Evolutionary conservation across 495 filamentous ascomycete species (phyloP), one percentile per base, ranked within the genome.

Genomic region (Neurospora cerealis): DNA sequence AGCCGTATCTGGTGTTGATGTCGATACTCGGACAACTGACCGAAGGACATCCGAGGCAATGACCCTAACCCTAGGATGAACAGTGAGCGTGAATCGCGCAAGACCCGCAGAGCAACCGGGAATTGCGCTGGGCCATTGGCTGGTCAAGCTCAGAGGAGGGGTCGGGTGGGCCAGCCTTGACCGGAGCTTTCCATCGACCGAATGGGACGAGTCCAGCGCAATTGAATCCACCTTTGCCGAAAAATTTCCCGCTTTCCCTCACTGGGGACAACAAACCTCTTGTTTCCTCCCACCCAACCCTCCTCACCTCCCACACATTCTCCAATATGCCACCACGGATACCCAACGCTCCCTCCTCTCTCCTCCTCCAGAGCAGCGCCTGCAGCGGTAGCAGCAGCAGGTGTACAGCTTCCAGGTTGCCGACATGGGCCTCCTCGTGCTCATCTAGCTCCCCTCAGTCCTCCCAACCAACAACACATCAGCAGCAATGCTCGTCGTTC

Each of bases 281-380:
- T 66, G 48, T 60, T 66, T 48, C 38, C 73, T 34, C 62, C 73
- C 71, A 40, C 62, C 21, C 74, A 42, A 71, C 73, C 37, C 72
- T 48, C 60, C 38, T 72, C 66, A 74, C 38, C 41, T 44, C 73
- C 41, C 71, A 36, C 72, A 70, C 36, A 71, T 71, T 74, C 69
- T 38, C 71, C 38, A 69, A 69, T 41, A 81, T 81, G 79, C 78
- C 79, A 32, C 78, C 79, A 38, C 79, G 78, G 77, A 75, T 80
- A 79, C 73, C 54, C 13, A 66, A 66, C 32, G 28, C 54, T 66
- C 54, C 54, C 28, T 66, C 54, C 54, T 66, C 54, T 34, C 54
- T 66, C 54, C 54, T 66, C 28, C 32, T 66, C 15, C 54, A 66
- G 54, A 66, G 54, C 54, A 66, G 54, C 28, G 28, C 54, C 54